Evolutionary conservation across 192 early-diverging fungal genomes (phyloP).

Genomic region (Haplosporangium gracile): DNA sequence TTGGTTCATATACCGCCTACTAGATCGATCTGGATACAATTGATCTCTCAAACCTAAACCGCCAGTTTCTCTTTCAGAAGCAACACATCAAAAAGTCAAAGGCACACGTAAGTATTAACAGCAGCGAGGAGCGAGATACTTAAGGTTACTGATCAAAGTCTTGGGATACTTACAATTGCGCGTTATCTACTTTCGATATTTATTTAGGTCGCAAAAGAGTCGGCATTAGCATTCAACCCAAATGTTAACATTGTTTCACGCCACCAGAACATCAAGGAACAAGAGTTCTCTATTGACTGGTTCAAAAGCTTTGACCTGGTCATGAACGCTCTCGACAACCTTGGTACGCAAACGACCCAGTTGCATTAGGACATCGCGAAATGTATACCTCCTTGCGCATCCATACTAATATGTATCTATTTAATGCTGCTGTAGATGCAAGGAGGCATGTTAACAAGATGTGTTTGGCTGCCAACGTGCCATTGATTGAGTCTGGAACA

Average conservation of each 20-base stretch:
- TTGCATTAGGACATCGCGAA: not conserved
- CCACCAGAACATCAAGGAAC: conserved; percentile 92
- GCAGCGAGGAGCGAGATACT: not conserved
- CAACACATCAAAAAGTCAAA: conserved; percentile 95
- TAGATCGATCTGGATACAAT: conserved; percentile 99
- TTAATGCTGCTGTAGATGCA: conserved; percentile 70
- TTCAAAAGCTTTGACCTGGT: conserved; percentile 92
- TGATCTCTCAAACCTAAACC: conserved; percentile 97
- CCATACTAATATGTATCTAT: not conserved
- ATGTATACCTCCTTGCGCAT: not conserved
- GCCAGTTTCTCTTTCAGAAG: conserved; percentile 99
- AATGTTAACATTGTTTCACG: conserved; percentile 78
- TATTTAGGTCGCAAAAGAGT: conserved; percentile 80
- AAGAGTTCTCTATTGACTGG: conserved; percentile 88
- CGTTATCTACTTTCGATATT: not conserved
- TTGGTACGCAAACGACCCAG: conserved; percentile 67
- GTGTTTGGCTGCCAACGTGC: conserved; percentile 92
- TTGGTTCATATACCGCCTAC: not conserved
- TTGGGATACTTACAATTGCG: not conserved
- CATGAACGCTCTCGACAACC: conserved; percentile 96
- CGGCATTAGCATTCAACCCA: conserved; percentile 91
- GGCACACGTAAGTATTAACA: conserved; percentile 74
- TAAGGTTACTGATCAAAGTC: not conserved
- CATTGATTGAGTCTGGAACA: conserved; percentile 97
- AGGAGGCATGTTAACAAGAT: conserved; percentile 94